These are phyloP conservation scores for Saraca asoca DNA, from an alignment of 331 rosid genomes.

Conservation along the genomic window DNA sequence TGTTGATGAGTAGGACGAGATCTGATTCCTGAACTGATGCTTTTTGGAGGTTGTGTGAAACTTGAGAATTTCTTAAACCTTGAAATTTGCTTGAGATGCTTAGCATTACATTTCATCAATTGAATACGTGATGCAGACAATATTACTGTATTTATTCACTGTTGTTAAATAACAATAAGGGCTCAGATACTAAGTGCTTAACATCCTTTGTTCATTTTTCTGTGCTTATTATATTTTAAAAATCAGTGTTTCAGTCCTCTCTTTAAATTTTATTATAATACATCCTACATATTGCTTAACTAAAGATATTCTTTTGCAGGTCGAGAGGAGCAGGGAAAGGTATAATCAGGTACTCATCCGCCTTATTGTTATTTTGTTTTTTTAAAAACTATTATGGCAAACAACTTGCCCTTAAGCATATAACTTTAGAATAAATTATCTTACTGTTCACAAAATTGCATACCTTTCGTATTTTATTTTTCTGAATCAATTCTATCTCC, in stretches of 20 bases:
- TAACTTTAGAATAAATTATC: conserved; percentile 21
- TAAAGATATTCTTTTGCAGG: conserved; percentile 53
- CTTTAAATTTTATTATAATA: not conserved
- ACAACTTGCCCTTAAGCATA: not conserved
- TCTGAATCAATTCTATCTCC: conserved; percentile 20
- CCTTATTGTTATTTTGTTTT: conserved; percentile 21
- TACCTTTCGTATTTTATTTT: not conserved
- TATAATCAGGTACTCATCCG: conserved; percentile 67
- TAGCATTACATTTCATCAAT: no score
- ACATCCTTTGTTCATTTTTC: not conserved
- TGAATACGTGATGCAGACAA: no score
- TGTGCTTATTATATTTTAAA: no score
- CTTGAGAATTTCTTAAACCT: no score
- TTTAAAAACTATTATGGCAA: conserved; percentile 11
- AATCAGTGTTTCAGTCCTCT: no score
- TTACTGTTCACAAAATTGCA: not conserved
- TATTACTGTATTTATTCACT: no score
- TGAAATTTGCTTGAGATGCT: no score
- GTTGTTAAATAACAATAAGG: not conserved
- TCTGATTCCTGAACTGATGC: no score
- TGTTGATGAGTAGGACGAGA: no score
- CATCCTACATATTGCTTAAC: conserved; percentile 14
- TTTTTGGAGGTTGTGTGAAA: no score
- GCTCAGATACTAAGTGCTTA: no score
- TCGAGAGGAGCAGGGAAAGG: conserved; percentile 67